Evolutionary conservation across 73 alveolate species (phyloP).

Genomic region (Paramecium pentaurelia): DNA sequence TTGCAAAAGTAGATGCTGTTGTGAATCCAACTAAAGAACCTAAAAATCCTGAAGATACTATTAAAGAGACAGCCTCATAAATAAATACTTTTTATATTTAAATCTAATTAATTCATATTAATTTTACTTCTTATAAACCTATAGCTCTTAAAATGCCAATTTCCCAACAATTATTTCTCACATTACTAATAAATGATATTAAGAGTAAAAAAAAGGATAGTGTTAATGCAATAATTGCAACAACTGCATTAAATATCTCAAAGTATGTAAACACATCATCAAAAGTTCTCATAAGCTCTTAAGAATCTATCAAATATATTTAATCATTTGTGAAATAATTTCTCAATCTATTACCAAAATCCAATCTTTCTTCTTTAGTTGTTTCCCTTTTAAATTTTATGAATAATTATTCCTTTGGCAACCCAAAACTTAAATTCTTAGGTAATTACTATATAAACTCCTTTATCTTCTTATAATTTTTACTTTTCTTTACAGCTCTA

Average conservation of each 20-base stretch:
- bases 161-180: constrained; percentile 93
- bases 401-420: constrained; percentile 65
- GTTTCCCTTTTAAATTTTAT: constrained; percentile 53
- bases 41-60: constrained; percentile 75
- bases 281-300: constrained; percentile 70
- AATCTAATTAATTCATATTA: neutral
- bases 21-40: constrained; percentile 91
- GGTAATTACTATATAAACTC: neutral
- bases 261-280: constrained; percentile 69
- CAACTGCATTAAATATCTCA: constrained; percentile 78
- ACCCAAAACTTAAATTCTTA: constrained; percentile 48
- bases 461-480: constrained; percentile 22
- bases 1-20: constrained; percentile 83
- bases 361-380: constrained; percentile 61
- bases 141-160: constrained; percentile 95
- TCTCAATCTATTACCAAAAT: constrained; percentile 81
- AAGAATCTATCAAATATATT: constrained; percentile 69
- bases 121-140: constrained; percentile 76
- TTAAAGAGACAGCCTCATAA: constrained; percentile 88
- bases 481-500: neutral
- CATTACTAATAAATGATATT: constrained; percentile 85
- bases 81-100: constrained; percentile 86
- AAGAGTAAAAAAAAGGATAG: constrained; percentile 92
- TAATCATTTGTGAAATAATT: constrained; percentile 76
- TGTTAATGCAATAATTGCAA: constrained; percentile 87